Evolutionary conservation across 768 basidiomycete genomes (phyloP).

Genomic region (Cyathus striatus): DNA sequence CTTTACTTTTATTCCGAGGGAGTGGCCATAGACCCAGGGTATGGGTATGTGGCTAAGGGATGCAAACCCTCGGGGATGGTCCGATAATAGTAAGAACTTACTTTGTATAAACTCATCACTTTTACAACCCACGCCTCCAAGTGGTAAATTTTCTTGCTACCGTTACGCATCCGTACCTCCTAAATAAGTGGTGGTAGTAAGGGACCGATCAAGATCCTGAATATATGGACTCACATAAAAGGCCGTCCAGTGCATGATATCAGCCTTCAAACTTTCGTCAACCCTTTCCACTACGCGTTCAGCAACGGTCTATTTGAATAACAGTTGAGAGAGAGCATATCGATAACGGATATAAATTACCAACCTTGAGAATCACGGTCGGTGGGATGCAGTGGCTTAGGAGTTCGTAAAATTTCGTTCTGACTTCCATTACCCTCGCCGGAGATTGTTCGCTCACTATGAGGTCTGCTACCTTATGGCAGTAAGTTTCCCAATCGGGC

Average conservation of each 20-base stretch:
- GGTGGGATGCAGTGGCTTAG: slow-evolving; percentile 97
- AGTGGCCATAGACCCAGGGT: not conserved
- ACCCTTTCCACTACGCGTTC: slow-evolving; percentile 83
- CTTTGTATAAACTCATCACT: slow-evolving; percentile 89
- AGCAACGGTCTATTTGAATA: slow-evolving; percentile 70
- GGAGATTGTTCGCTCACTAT: slow-evolving; percentile 90
- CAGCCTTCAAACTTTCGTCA: slow-evolving; percentile 85
- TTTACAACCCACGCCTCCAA: slow-evolving; percentile 98
- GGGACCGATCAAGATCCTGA: not conserved
- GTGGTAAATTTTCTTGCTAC: slow-evolving; percentile 87
- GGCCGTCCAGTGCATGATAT: slow-evolving; percentile 97
- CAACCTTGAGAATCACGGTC: slow-evolving; percentile 83
- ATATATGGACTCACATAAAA: slow-evolving; percentile 64
- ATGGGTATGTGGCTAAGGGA: not conserved
- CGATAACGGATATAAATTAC: slow-evolving; percentile 8
- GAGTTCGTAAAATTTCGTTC: slow-evolving; percentile 91
- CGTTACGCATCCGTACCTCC: slow-evolving; percentile 96
- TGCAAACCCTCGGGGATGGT: not conserved
- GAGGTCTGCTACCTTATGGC: slow-evolving; percentile 84
- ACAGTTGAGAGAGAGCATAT: not conserved
- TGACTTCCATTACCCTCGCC: slow-evolving; percentile 84
- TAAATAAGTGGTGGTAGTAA: slow-evolving; percentile 20
- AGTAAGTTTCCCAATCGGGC: slow-evolving; percentile 99
- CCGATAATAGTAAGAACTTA: slow-evolving; percentile 18
- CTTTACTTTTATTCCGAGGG: not conserved